Conservation (phyloP, 164 flowering plant species). For the Platanus orientalis region DNA sequence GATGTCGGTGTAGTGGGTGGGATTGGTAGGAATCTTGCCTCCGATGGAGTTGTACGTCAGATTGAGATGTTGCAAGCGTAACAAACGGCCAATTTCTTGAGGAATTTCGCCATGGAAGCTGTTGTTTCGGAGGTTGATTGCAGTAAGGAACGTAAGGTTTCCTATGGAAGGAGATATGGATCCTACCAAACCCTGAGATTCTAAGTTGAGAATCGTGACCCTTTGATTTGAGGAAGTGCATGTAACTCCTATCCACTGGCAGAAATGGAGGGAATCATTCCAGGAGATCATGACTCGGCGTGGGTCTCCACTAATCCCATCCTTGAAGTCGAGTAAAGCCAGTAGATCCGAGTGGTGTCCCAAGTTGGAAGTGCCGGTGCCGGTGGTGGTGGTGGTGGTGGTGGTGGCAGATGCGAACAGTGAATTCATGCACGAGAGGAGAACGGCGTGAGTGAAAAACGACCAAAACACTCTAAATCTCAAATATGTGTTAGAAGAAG, state of each 20-base stretch:
- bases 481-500: no score
- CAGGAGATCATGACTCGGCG: constrained; percentile 24
- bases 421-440: no score
- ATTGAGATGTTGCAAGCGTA: constrained; percentile 7
- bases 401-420: no score
- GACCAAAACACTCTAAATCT: no score
- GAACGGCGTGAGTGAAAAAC: no score
- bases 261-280: constrained; percentile 28
- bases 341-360: constrained; percentile 3
- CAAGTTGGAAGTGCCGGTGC: no score
- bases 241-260: constrained; percentile 35
- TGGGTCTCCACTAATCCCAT: constrained; percentile 21
- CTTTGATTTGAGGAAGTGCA: constrained; percentile 20
- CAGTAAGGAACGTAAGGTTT: constrained; percentile 24
- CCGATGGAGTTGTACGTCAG: constrained; percentile 20
- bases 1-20: constrained; percentile 17
- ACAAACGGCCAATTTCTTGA: constrained; percentile 23
- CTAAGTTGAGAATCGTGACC: constrained; percentile 20
- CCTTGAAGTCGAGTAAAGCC: constrained; percentile 17
- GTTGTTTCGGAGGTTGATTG: constrained; percentile 20
- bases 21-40: constrained; percentile 27
- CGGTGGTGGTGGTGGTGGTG: no score
- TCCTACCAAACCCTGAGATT: constrained; percentile 14
- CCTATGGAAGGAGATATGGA: constrained; percentile 23
- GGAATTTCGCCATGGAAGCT: constrained; percentile 27